Conservation (phyloP, 805 yeast genomes). For the Lachancea cidri region DNA sequence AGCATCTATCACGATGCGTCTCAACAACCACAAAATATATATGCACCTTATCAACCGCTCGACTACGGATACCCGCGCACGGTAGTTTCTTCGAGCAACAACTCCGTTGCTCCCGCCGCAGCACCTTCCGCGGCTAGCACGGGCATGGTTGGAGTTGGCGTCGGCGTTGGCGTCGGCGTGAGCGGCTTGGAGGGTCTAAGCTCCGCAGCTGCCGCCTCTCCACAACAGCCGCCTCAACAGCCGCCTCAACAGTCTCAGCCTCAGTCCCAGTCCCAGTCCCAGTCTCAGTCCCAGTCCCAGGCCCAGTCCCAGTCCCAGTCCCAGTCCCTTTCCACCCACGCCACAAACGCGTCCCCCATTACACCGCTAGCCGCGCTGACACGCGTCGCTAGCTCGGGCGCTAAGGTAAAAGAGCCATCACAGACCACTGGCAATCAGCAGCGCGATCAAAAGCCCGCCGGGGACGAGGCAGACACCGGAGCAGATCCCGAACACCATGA, state of each 20-base stretch:
- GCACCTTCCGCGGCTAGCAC: conserved; percentile 1
- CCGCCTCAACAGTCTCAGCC: neutral
- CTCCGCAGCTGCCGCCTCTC: neutral
- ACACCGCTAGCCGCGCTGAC: neutral
- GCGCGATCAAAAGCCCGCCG: neutral
- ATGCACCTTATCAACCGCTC: conserved; percentile 4
- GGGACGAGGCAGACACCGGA: too few relatives aligned
- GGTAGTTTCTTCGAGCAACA: neutral
- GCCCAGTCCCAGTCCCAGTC: too few relatives aligned
- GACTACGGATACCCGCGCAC: conserved; percentile 6
- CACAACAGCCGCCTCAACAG: neutral
- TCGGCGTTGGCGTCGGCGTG: neutral
- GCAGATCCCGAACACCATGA: too few relatives aligned
- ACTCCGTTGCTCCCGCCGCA: neutral
- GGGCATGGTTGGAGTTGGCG: neutral
- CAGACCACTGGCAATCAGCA: too few relatives aligned
- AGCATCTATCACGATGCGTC: conserved; percentile 9
- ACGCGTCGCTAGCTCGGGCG: neutral
- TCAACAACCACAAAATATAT: conserved; percentile 2
- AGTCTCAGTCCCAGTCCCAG: too few relatives aligned
- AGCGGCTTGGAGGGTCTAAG: too few relatives aligned
- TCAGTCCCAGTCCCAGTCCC: too few relatives aligned
- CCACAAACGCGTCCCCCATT: neutral
- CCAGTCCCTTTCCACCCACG: neutral
- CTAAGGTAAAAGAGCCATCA: too few relatives aligned